Conservation (phyloP, 495 filamentous ascomycete genomes). For the Penicillium coffeae region DNA sequence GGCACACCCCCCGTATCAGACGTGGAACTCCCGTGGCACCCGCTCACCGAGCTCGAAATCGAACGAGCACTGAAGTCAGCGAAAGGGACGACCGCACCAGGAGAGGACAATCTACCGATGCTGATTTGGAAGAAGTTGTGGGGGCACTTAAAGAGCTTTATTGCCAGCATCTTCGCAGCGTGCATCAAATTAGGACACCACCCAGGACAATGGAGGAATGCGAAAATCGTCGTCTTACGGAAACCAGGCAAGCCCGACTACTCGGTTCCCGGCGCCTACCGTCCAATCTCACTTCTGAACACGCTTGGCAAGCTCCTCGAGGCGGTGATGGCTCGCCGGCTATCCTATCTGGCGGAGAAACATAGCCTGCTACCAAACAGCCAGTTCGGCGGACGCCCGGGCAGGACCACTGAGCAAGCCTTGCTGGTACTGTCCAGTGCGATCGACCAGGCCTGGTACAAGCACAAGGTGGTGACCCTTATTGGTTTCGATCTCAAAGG, state of each 20-base stretch:
- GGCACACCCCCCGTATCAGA: background rate
- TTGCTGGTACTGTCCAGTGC: slow-evolving; percentile 20
- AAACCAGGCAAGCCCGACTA: slow-evolving; percentile 27
- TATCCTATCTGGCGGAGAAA: slow-evolving; percentile 18
- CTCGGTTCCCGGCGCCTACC: slow-evolving; percentile 14
- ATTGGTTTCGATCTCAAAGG: slow-evolving; percentile 27
- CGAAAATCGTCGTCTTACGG: slow-evolving; percentile 21
- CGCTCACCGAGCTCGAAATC: slow-evolving; percentile 23
- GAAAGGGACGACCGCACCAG: slow-evolving; percentile 20
- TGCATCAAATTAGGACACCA: slow-evolving; percentile 20
- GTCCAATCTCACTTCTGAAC: slow-evolving; percentile 26
- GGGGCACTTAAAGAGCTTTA: slow-evolving; percentile 11
- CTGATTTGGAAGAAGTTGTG: slow-evolving; percentile 21
- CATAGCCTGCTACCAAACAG: slow-evolving; percentile 20
- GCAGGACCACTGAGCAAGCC: slow-evolving; percentile 20
- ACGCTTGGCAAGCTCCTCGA: slow-evolving; percentile 26
- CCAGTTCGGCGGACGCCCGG: slow-evolving; percentile 23
- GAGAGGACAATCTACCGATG: slow-evolving; percentile 22
- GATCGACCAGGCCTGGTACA: slow-evolving; percentile 23
- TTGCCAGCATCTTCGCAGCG: slow-evolving; percentile 4
- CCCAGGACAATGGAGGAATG: slow-evolving; percentile 12
- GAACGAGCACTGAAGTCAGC: slow-evolving; percentile 15
- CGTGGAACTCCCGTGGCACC: slow-evolving; percentile 16
- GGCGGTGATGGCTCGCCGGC: slow-evolving; percentile 18
- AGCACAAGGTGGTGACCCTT: too few species aligned